Conservation (phyloP, 1,284 basidiomycete species). For the Rhodotorula sp. region DNA sequence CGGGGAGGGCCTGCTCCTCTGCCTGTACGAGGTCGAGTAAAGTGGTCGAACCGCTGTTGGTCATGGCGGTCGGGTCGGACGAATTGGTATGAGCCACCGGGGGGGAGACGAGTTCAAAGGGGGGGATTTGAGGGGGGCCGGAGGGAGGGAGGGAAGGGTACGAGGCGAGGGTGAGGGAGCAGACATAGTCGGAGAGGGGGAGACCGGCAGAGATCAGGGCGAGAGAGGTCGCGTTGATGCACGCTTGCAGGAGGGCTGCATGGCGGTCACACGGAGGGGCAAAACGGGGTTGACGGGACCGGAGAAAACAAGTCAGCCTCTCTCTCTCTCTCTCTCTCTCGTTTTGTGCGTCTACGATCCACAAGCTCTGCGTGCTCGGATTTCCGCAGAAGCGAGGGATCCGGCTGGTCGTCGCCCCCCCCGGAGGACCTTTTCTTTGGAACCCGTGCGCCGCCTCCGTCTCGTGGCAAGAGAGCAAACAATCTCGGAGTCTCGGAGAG, state of each 20-base stretch:
- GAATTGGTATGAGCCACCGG: slow-evolving; percentile 19
- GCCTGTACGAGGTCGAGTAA: slow-evolving; percentile 80
- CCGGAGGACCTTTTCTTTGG: background rate
- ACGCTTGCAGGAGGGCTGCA: slow-evolving; percentile 77
- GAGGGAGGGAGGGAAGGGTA: slow-evolving; percentile 53
- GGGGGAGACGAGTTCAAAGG: slow-evolving; percentile 31
- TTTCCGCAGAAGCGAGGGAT: too few species aligned
- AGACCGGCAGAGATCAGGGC: slow-evolving; percentile 88
- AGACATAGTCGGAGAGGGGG: slow-evolving; percentile 84
- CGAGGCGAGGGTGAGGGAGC: slow-evolving; percentile 72
- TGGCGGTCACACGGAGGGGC: too few species aligned
- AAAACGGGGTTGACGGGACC: background rate
- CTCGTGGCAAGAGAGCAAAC: too few species aligned
- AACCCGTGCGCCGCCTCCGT: background rate
- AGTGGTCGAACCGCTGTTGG: slow-evolving; percentile 55
- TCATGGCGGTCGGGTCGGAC: slow-evolving; percentile 17
- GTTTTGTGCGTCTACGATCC: too few species aligned
- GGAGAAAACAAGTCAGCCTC: background rate
- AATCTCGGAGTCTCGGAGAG: background rate
- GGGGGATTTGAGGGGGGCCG: slow-evolving; percentile 34
- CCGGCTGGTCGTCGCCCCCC: too few species aligned
- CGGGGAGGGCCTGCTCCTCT: slow-evolving; percentile 87
- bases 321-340: too few species aligned
- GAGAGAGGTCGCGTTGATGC: slow-evolving; percentile 91
- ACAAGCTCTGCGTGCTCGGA: too few species aligned